Evolutionary conservation across 495 filamentous ascomycete species (phyloP).

Genomic region (Pseudoneurospora amorphoporcata): DNA sequence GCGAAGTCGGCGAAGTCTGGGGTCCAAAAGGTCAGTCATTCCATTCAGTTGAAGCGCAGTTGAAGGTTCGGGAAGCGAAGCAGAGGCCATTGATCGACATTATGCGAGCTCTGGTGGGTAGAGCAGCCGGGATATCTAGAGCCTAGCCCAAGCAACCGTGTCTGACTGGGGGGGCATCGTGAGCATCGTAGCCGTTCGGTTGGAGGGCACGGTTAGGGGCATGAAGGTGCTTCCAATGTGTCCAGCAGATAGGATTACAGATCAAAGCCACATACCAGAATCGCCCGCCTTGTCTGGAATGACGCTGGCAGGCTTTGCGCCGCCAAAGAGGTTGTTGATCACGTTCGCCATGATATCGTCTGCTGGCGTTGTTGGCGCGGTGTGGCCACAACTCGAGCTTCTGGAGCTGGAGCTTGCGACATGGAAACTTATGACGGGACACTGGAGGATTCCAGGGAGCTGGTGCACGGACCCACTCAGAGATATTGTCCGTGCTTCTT

Average conservation of each 20-base stretch:
- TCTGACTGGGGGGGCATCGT: background rate
- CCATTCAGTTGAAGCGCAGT: background rate
- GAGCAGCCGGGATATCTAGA: background rate
- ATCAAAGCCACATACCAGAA: slow-evolving; percentile 44
- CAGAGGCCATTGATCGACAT: background rate
- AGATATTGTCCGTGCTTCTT: background rate
- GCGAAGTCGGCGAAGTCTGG: slow-evolving; percentile 75
- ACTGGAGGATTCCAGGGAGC: background rate
- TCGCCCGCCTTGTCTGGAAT: slow-evolving; percentile 36
- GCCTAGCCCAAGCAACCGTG: background rate
- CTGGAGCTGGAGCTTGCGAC: background rate
- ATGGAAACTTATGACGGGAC: background rate
- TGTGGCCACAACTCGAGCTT: background rate
- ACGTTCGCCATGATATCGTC: slow-evolving; percentile 52
- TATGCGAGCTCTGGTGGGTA: background rate
- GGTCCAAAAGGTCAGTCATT: slow-evolving; percentile 1
- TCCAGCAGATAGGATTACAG: background rate
- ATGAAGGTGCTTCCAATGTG: background rate
- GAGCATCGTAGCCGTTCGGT: background rate
- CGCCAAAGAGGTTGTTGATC: slow-evolving; percentile 58
- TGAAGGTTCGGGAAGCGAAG: background rate
- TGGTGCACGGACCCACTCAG: background rate
- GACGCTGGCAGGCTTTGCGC: slow-evolving; percentile 42
- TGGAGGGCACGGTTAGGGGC: background rate
- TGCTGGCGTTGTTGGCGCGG: slow-evolving; percentile 5